A percentile compares a stretch with the other conserved stretches of the same genome.
Evolutionary conservation across 2,329 filamentous ascomycete species (phyloP).

Genomic region (Hortaea sp.): DNA sequence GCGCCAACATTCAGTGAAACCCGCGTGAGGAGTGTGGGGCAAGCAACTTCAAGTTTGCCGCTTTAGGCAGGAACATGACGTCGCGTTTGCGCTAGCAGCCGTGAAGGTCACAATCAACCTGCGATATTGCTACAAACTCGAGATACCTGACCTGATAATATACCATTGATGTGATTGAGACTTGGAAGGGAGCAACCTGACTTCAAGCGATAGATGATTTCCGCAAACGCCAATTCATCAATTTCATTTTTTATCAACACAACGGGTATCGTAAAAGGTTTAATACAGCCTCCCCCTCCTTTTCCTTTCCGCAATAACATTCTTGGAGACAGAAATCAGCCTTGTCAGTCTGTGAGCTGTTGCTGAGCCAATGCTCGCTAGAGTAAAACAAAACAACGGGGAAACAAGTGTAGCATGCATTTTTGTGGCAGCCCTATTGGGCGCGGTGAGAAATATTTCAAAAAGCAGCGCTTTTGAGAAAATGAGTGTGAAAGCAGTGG

Average conservation of each 20-base stretch:
- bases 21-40: background rate
- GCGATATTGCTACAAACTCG: background rate
- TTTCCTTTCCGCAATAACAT: background rate
- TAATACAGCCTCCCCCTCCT: background rate
- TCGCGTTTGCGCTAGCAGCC: background rate
- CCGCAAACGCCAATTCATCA: background rate
- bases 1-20: too few relatives aligned
- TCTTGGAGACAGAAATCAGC: too few relatives aligned
- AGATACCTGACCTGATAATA: background rate
- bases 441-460: too few relatives aligned
- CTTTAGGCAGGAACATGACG: constrained; percentile 8
- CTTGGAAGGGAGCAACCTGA: too few relatives aligned
- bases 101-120: background rate
- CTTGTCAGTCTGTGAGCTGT: too few relatives aligned
- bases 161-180: background rate
- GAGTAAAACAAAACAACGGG: too few relatives aligned
- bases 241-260: background rate
- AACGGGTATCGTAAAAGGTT: background rate
- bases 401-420: too few relatives aligned
- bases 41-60: background rate
- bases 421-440: too few relatives aligned
- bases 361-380: too few relatives aligned
- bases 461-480: too few relatives aligned
- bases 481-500: too few relatives aligned
- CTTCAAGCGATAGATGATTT: background rate